Percentiles rank a stretch among this genome's conserved stretches.
phyloP scores from a whole-genome alignment of 1,284 basidiomycete species.

The Volvariella volvacea region DNA sequence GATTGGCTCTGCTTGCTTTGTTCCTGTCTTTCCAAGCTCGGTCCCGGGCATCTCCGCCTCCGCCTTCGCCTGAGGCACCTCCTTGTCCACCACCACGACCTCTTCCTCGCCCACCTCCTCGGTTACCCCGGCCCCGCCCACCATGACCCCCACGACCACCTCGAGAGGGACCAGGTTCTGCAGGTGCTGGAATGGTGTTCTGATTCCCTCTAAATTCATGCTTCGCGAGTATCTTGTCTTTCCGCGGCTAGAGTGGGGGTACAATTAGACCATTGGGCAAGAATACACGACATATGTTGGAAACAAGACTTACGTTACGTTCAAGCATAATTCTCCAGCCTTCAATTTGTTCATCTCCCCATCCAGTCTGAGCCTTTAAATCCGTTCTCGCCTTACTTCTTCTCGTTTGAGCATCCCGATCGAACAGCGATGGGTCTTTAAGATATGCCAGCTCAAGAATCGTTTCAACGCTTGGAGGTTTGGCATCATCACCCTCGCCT shows the following conservation, averaged over 20 bases:
- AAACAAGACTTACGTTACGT: conserved; percentile 53
- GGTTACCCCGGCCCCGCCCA: conserved; percentile 27
- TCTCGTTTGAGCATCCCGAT: conserved; percentile 67
- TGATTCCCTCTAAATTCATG: conserved; percentile 71
- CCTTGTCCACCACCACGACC: conserved; percentile 26
- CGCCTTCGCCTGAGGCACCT: conserved; percentile 17
- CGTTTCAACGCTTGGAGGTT: conserved; percentile 41
- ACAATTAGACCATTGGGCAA: not conserved
- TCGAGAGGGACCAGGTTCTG: conserved; percentile 15
- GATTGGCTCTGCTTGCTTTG: conserved; percentile 58
- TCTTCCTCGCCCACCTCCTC: conserved; percentile 30
- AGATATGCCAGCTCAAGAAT: conserved; percentile 75
- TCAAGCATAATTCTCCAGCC: conserved; percentile 88
- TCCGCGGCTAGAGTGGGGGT: conserved; percentile 47
- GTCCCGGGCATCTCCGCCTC: conserved; percentile 31
- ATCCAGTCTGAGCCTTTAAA: conserved; percentile 62
- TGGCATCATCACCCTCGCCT: conserved; percentile 22
- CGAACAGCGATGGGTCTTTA: conserved; percentile 65
- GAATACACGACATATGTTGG: too few species aligned
- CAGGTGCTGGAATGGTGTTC: conserved; percentile 12
- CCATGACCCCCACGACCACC: conserved; percentile 24
- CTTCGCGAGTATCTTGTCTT: conserved; percentile 63
- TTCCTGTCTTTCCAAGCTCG: conserved; percentile 66
- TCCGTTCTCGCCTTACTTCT: conserved; percentile 58
- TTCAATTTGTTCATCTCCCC: conserved; percentile 78